Percentiles rank a stretch among this genome's conserved stretches.
Conservation (phyloP, 352 stramenopile species). For the Phytophthora sojae region DNA sequence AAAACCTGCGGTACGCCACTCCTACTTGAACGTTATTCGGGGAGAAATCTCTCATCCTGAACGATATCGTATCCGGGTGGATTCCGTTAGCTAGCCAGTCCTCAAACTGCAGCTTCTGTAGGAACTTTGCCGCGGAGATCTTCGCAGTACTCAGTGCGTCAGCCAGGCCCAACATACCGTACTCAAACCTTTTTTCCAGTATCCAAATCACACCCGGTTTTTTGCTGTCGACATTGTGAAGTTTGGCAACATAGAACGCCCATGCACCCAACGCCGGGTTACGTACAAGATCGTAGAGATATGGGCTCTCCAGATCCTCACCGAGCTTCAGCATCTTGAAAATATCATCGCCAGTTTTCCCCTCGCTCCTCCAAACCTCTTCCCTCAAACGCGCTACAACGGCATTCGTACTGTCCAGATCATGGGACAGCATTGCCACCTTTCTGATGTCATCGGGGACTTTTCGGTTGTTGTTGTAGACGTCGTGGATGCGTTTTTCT, state of each 20-base stretch:
- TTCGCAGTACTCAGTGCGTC: background rate
- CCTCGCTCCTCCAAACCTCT: background rate
- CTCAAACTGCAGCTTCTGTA: too few species aligned
- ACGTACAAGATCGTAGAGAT: background rate
- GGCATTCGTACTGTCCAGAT: background rate
- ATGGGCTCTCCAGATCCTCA: background rate
- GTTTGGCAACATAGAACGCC: background rate
- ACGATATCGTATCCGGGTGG: too few species aligned
- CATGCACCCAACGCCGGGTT: constrained; percentile 5
- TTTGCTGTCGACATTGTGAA: background rate
- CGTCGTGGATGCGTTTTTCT: background rate
- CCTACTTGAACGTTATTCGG: too few species aligned
- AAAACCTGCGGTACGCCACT: too few species aligned
- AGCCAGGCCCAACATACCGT: background rate
- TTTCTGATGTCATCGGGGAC: background rate
- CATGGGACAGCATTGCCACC: background rate
- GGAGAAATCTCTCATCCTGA: too few species aligned
- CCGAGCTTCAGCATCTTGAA: constrained; percentile 1
- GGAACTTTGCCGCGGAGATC: background rate
- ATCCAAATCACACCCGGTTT: background rate
- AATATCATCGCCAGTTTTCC: constrained; percentile 7
- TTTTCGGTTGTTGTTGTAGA: background rate
- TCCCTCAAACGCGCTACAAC: background rate
- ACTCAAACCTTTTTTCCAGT: background rate
- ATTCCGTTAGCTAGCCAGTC: too few species aligned